Base-by-base conservation (phyloP, 2,329 filamentous ascomycete genomes). In the Pseudogymnoascus sp. region DNA sequence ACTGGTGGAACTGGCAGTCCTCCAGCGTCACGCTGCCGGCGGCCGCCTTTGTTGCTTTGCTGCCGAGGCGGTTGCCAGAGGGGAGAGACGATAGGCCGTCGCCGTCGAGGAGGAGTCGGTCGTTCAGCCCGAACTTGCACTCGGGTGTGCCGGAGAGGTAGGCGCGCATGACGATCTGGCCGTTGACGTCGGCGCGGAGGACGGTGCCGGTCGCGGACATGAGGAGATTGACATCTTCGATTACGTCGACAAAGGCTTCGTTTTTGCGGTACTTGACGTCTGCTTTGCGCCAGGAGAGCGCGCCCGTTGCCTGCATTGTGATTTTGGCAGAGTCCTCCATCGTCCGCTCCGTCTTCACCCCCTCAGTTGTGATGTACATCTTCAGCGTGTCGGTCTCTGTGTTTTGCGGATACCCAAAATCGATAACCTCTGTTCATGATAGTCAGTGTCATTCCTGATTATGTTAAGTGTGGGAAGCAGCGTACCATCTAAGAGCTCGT, bases 301-400 rank as follows among this genome's bases (percentile, higher is more conserved):
- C 95, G 43, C 96, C 95, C 0, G 95, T 99, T 11, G 95, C 96
- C 80, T 99, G 95, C 93, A 98, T 97, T 25, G 95, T 99, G 77
- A 99, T 99, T 76, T 93, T 95, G 70, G 92, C 93, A 61, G 93
- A 97, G 76, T 99, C 93, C 75, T 96, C 91, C 78, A 87, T 89
- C 69, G 84, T 87, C 69, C 87, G 81, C 76, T 92, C 92, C 34
- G 92, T 96, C 78, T 97, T 97, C 78, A 99, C 93, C 65, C 95
- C 95, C 79, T 99, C 95, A 37, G 95, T 99, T 48, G 96, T 99
- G 74, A 99, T 99, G 82, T 99, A 99, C 93, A 98, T 98, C 79
- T 99, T 99, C 71, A 99, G 82, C 14, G 95, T 98, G 76, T 99
- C 95, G 63, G 93, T 96, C 79, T 99, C 95, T 67, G 95, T 99